Base-by-base conservation (phyloP, 2,329 filamentous ascomycete species). In the Colletotrichum australisinense region DNA sequence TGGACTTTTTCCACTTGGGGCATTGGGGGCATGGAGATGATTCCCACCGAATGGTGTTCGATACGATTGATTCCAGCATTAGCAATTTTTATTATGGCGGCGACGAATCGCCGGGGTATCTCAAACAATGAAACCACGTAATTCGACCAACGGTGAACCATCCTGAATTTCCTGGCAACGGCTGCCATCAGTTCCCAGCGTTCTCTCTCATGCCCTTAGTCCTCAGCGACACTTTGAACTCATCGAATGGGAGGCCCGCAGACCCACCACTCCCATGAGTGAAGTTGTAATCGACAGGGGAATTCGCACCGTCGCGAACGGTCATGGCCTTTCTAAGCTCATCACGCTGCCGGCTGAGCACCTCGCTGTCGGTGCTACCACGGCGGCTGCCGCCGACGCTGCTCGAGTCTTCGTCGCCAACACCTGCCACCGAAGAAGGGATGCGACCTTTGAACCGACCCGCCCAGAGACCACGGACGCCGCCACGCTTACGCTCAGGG, bases 401-500 rank as follows among this genome's bases (percentile, higher is more conserved):
- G 65, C 82, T 83, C 1, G 78, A 80, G 58, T 84, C 85, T 30
- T 83, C 84, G 9, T 84, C 82, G 6, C 75, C 76, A 14, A 73
- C 75, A 16, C 59, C 67, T n/a, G 3, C 46, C 6, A 53, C 66
- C 62, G 69, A 9, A 71, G 78, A 35, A 5, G 69, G 19, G 9
- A 72, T 46, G 38, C 81, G 78, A 22, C 83, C 81, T 52, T 84
- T 84, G 32, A 88, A 76, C 38, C 86, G 81, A 0, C 88, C 88
- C 0, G 84, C 84, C 84, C 89, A 88, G 2, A 93, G 79, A 0
- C 90, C 91, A 32, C 90, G 83, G 0, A 93, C 87, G 11, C 90
- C 91, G 14, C 91, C 91, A 53, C 86, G 86, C 75, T 91, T 92
- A 52, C 91, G 84, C 77, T 89, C 88, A 0, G 91, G 91, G 2